Conservation (phyloP, 768 basidiomycete species). For the Boletus sp. region DNA sequence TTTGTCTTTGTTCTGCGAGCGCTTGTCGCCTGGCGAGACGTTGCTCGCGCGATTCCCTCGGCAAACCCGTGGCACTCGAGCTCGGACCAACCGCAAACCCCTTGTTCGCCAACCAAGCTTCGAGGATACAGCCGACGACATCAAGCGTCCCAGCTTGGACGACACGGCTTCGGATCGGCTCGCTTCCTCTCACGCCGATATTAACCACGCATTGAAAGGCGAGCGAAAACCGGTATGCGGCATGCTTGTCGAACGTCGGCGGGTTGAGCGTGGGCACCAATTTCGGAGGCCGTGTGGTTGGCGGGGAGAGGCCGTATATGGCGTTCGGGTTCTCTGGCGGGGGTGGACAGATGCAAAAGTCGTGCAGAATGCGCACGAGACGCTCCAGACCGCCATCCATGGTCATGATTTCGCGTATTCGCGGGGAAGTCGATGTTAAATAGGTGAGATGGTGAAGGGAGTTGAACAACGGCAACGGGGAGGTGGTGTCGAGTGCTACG, state of each 20-base stretch:
- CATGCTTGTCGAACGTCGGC: slow-evolving; percentile 71
- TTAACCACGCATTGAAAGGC: slow-evolving; percentile 98
- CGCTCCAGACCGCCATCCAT: slow-evolving; percentile 97
- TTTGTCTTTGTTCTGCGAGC: slow-evolving; percentile 52
- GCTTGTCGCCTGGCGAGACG: slow-evolving; percentile 61
- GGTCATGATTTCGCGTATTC: slow-evolving; percentile 98
- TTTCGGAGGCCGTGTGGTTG: slow-evolving; percentile 55
- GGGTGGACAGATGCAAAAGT: slow-evolving; percentile 82
- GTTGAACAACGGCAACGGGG: slow-evolving; percentile 76
- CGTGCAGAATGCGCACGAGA: slow-evolving; percentile 86
- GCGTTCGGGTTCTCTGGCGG: slow-evolving; percentile 75
- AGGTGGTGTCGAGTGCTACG: slow-evolving; percentile 52
- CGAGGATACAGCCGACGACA: slow-evolving; percentile 90
- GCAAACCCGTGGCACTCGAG: slow-evolving; percentile 69
- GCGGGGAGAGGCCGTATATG: slow-evolving; percentile 76
- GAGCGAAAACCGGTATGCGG: slow-evolving; percentile 85
- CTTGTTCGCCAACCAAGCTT: slow-evolving; percentile 87
- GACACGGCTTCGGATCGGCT: slow-evolving; percentile 85
- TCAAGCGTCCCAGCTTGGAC: slow-evolving; percentile 94
- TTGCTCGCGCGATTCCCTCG: slow-evolving; percentile 74
- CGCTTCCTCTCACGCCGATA: slow-evolving; percentile 93
- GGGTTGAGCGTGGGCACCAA: slow-evolving; percentile 65
- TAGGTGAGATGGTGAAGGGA: slow-evolving; percentile 95
- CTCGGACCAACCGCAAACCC: slow-evolving; percentile 86
- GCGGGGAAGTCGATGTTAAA: slow-evolving; percentile 94